Evolutionary conservation across 495 filamentous ascomycete genomes (phyloP), one percentile per base, ranked within the genome.

Genomic region (Penicillium manginii): DNA sequence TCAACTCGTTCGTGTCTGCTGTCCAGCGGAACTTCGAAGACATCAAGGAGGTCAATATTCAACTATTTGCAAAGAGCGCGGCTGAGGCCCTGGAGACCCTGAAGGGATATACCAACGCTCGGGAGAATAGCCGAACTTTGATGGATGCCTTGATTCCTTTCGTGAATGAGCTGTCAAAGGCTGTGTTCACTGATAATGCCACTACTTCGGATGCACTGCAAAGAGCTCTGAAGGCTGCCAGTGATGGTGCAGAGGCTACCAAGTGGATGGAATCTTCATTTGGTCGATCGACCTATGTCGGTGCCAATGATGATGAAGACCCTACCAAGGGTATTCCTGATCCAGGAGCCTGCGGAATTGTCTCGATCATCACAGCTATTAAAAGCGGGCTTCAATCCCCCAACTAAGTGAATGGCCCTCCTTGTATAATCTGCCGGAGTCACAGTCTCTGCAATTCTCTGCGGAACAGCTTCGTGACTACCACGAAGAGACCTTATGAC

Each of bases 211-310:
- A 62, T 26, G 55, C 55, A 18, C 19, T 62, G 5, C 14, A 42
- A 9, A 54, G 23, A 14, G 59, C 54, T 18, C n/a, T 50, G 0
- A 50, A 58, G 23, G 55, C 50, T 46, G 49, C 59, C 37, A 17
- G 37, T 3, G 35, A 53, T 23, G 55, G 50, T 50, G 59, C 59
- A 0, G 59, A 62, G 54, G 32, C 26, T 3, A 62, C 59, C 1
- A 53, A 49, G 50, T 58, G 51, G 50, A 57, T 62, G 21, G 21
- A 50, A 22, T 57, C 59, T 4, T 50, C 50, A 11, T 62, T 58
- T 21, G 59, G 59, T 6, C 54, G 59, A 9, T 57, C 59, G 8
- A 62, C 59, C n/a, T 62, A 62, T 62, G 59, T 62, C 2, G 59
- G 55, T 33, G 55, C 55, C 21, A 45, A 22, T 42, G 55, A 31